These are phyloP conservation scores for Alternaria dauci DNA, from an alignment of 2,329 filamentous ascomycete species.

Conservation along the genomic window DNA sequence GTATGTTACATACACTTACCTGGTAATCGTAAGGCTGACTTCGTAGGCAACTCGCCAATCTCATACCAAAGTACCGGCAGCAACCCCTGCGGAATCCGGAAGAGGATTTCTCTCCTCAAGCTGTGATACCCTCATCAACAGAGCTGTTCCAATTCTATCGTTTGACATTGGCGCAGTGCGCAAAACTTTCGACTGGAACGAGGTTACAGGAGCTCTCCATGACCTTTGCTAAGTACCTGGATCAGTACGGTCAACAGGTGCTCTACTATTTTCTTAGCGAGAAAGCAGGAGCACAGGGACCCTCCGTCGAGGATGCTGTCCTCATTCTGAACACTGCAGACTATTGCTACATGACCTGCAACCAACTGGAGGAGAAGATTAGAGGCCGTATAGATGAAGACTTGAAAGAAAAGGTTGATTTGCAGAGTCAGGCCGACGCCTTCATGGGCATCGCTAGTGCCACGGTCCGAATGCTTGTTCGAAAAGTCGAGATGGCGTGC, in stretches of 20 bases:
- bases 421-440: slow-evolving; percentile 91
- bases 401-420: slow-evolving; percentile 75
- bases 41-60: slow-evolving; percentile 71
- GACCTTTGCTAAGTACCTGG: slow-evolving; percentile 89
- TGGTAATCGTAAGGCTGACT: slow-evolving; percentile 17
- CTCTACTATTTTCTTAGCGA: slow-evolving; percentile 76
- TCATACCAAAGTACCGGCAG: slow-evolving; percentile 87
- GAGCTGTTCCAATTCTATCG: slow-evolving; percentile 98
- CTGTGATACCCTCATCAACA: slow-evolving; percentile 91
- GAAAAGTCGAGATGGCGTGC: slow-evolving; percentile 80
- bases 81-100: slow-evolving; percentile 82
- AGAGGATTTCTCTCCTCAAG: slow-evolving; percentile 90
- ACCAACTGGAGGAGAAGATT: slow-evolving; percentile 93
- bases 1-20: slow-evolving; percentile 34
- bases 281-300: slow-evolving; percentile 62
- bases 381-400: slow-evolving; percentile 87
- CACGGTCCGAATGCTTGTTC: slow-evolving; percentile 82
- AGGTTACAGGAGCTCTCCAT: slow-evolving; percentile 84
- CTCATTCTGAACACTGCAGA: slow-evolving; percentile 95
- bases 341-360: slow-evolving; percentile 94
- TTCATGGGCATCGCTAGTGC: slow-evolving; percentile 95
- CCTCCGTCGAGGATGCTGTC: slow-evolving; percentile 77
- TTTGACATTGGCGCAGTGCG: slow-evolving; percentile 89
- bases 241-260: slow-evolving; percentile 94
- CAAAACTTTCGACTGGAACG: slow-evolving; percentile 91